phyloP scores from a whole-genome alignment of 2,329 filamentous ascomycete genomes.

The Fusarium gaditjirri region DNA sequence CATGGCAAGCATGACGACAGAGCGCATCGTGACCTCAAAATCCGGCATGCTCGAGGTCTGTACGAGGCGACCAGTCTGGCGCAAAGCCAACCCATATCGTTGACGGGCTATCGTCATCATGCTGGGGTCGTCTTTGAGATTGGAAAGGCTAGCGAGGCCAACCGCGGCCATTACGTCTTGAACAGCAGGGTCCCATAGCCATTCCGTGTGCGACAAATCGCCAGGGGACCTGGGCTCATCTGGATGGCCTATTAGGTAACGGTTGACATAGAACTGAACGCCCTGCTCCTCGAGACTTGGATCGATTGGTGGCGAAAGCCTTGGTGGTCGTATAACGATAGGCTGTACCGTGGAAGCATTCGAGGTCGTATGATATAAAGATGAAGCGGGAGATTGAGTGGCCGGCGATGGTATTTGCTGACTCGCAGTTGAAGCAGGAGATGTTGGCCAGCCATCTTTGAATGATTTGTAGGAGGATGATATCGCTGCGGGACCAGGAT shows the following conservation, averaged over 20 bases:
- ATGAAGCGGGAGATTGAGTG: constrained; percentile 33
- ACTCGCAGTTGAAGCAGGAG: constrained; percentile 24
- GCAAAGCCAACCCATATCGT: constrained; percentile 65
- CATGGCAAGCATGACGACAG: constrained; percentile 68
- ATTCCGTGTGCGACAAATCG: constrained; percentile 51
- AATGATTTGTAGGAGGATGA: constrained; percentile 32
- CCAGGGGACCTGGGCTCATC: constrained; percentile 57
- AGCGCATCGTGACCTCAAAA: constrained; percentile 59
- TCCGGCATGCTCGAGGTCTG: constrained; percentile 47
- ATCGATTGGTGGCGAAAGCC: constrained; percentile 49
- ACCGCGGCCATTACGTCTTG: constrained; percentile 66
- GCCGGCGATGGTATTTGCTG: constrained; percentile 30
- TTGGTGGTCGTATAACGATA: constrained; percentile 11
- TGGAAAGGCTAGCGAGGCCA: constrained; percentile 67
- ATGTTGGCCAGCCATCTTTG: constrained; percentile 34
- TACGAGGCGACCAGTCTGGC: constrained; percentile 57
- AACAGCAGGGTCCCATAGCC: constrained; percentile 54
- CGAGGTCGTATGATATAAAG: constrained; percentile 11
- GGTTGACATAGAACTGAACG: constrained; percentile 62
- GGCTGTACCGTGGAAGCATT: not conserved
- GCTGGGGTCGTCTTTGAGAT: constrained; percentile 59
- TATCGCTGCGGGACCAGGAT: constrained; percentile 13
- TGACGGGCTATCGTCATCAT: constrained; percentile 60
- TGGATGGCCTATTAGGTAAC: constrained; percentile 62
- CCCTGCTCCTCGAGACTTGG: constrained; percentile 59